These are phyloP conservation scores for Kalanchoe fedtschenkoi DNA, from an alignment of 164 flowering plant species.

Conservation along the genomic window DNA sequence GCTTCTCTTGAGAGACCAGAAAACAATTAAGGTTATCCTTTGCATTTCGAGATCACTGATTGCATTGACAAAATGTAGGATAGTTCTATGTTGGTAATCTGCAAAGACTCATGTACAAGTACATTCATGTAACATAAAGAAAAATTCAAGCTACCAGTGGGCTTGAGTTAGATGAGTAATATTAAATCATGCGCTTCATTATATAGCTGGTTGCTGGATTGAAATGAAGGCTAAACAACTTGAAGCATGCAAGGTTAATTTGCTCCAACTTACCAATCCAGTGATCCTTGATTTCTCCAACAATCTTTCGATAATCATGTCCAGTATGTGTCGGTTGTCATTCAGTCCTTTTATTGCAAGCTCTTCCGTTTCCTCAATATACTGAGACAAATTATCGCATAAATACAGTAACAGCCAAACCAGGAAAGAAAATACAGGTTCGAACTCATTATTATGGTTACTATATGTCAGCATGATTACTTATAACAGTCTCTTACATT, in stretches of 20 bases:
- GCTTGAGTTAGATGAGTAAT: background rate
- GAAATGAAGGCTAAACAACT: background rate
- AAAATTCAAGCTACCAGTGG: background rate
- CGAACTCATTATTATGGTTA: background rate
- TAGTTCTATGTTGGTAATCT: background rate
- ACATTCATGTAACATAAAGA: background rate
- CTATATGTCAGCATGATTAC: background rate
- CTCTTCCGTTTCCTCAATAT: slow-evolving; percentile 90
- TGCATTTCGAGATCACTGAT: no score
- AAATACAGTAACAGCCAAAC: background rate
- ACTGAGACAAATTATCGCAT: slow-evolving; percentile 29
- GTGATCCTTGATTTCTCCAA: slow-evolving; percentile 75
- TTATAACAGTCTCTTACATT: no score
- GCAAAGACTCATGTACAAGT: background rate
- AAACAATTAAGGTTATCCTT: no score
- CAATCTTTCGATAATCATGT: slow-evolving; percentile 46
- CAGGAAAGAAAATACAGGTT: background rate
- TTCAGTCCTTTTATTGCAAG: slow-evolving; percentile 71
- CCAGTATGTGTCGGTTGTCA: slow-evolving; percentile 67
- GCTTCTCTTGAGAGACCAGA: no score
- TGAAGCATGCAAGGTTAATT: background rate
- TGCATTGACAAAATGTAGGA: no score
- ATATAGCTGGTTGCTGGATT: background rate
- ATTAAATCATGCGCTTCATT: background rate
- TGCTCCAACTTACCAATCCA: slow-evolving; percentile 54